Percentiles rank a stretch among this genome's conserved stretches.
These are phyloP conservation scores for Astrephomene gubernaculifera DNA, from an alignment of 139 green algal genomes.

Conservation along the genomic window DNA sequence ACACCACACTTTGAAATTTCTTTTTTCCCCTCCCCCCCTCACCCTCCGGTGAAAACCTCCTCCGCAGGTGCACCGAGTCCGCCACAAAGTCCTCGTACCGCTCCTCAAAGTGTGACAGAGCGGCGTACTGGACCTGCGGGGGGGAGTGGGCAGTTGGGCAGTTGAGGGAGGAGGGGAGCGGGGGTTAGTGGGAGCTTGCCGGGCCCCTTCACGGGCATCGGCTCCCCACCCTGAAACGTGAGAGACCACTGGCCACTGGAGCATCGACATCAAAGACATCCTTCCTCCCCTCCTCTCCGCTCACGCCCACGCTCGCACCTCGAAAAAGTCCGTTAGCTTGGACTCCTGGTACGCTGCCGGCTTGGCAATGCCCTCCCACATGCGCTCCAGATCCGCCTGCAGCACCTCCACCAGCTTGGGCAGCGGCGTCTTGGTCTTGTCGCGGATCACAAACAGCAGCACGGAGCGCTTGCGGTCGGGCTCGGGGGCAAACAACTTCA, in stretches of 20 bases:
- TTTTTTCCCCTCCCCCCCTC: constrained; percentile 12
- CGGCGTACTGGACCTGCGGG: constrained; percentile 82
- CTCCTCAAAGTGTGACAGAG: constrained; percentile 95
- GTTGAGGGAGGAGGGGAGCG: too few relatives aligned
- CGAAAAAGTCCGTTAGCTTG: constrained; percentile 92
- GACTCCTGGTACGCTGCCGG: constrained; percentile 76
- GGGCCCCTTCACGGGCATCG: too few relatives aligned
- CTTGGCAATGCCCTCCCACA: constrained; percentile 94
- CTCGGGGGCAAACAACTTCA: constrained; percentile 95
- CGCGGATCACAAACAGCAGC: constrained; percentile 98
- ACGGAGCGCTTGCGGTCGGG: constrained; percentile 78
- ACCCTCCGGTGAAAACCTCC: constrained; percentile 81
- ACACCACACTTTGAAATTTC: too few relatives aligned
- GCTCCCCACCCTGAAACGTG: too few relatives aligned
- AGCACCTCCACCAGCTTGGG: constrained; percentile 71
- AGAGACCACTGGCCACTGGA: too few relatives aligned
- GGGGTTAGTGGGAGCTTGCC: too few relatives aligned
- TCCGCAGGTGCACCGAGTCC: constrained; percentile 78
- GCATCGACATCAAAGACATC: too few relatives aligned
- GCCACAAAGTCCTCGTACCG: constrained; percentile 91
- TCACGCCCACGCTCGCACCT: constrained; percentile 71
- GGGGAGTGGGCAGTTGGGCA: too few relatives aligned
- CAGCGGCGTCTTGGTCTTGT: constrained; percentile 92
- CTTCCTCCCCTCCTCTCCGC: too few relatives aligned
- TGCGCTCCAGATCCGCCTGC: constrained; percentile 81